Conservation (phyloP, 2,329 filamentous ascomycete genomes). For the Aspergillus sp. region DNA sequence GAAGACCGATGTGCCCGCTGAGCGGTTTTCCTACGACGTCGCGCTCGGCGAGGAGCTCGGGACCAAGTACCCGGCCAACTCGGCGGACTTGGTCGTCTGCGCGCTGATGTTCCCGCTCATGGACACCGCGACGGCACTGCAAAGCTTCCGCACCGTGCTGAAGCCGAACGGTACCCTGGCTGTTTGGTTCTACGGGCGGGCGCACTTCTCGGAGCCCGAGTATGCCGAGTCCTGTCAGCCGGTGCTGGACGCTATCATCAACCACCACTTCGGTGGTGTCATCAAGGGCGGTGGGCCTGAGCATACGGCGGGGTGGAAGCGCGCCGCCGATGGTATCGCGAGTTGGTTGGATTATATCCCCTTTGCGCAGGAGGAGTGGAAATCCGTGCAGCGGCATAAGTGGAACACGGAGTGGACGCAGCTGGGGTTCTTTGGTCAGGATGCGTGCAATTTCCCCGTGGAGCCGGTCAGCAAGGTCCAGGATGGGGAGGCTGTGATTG, state of each 20-base stretch:
- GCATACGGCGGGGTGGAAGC: background rate
- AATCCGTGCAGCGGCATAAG: background rate
- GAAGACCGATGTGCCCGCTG: background rate
- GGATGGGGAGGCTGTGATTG: background rate
- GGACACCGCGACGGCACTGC: background rate
- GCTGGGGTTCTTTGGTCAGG: background rate
- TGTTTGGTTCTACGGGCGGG: background rate
- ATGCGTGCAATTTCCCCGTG: background rate
- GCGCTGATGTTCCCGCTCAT: background rate
- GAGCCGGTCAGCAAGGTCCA: background rate
- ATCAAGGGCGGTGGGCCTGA: background rate
- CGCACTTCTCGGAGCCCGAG: background rate
- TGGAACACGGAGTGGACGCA: background rate
- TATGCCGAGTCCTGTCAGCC: background rate
- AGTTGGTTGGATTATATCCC: background rate
- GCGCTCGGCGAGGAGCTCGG: background rate
- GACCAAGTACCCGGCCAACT: background rate
- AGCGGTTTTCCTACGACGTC: background rate
- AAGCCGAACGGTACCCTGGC: background rate
- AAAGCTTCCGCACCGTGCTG: background rate
- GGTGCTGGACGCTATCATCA: background rate
- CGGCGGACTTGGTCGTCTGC: background rate
- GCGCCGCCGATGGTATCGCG: background rate
- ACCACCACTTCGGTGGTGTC: background rate
- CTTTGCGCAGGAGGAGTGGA: background rate